Percentiles rank a stretch among this genome's conserved stretches.
Conservation (phyloP, 495 filamentous ascomycete genomes). For the Paragyromitra xinjiangensis region DNA sequence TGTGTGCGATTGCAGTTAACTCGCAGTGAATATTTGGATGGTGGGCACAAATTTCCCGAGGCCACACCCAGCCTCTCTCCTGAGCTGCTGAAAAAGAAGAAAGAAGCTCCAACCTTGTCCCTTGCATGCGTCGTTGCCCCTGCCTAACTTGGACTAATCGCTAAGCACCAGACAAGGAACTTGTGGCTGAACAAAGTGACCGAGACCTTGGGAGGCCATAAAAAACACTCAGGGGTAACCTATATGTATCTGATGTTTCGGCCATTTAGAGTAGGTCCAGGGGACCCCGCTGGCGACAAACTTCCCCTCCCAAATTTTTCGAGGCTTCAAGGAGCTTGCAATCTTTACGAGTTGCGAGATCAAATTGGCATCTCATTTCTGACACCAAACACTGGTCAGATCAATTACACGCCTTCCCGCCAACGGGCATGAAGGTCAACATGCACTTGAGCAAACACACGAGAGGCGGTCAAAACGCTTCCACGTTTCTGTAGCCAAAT, state of each 20-base stretch:
- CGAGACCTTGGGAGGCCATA: conserved; percentile 22
- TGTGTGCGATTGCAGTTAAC: conserved; percentile 11
- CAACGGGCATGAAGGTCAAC: neutral
- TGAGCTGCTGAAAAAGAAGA: conserved; percentile 33
- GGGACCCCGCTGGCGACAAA: conserved; percentile 12
- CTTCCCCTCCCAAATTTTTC: neutral
- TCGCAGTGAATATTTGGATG: conserved; percentile 3
- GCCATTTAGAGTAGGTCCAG: conserved; percentile 26
- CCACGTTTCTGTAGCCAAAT: conserved; percentile 10
- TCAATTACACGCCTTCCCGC: neutral
- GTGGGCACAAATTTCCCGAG: conserved; percentile 16
- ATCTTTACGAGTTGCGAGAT: neutral
- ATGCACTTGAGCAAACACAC: conserved; percentile 13
- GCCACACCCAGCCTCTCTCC: conserved; percentile 8
- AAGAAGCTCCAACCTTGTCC: conserved; percentile 44
- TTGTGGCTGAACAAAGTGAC: conserved; percentile 30
- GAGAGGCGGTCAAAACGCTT: conserved; percentile 13
- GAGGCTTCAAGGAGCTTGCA: conserved; percentile 7
- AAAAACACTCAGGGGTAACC: conserved; percentile 30
- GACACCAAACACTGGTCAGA: conserved; percentile 1
- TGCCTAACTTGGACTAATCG: conserved; percentile 15
- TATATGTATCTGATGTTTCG: conserved; percentile 25
- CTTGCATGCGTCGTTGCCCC: conserved; percentile 35
- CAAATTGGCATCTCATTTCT: conserved; percentile 28
- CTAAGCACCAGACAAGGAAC: conserved; percentile 15